Evolutionary conservation across 2,329 filamentous ascomycete genomes (phyloP).

Genomic region (Xylariales sp.): DNA sequence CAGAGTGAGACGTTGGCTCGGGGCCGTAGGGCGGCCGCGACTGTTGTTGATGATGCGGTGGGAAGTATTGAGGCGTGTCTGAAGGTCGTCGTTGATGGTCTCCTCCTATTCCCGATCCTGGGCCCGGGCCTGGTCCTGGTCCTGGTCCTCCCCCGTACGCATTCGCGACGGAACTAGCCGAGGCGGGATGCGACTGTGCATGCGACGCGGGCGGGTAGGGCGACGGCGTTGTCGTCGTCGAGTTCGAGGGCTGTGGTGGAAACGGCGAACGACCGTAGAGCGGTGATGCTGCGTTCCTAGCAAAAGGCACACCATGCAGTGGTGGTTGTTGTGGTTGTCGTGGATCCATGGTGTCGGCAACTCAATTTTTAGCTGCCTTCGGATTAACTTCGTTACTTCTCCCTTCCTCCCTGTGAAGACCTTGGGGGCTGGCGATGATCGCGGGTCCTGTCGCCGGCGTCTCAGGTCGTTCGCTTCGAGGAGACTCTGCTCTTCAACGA

Average conservation of each 20-base stretch:
- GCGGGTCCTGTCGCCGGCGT: too few species aligned
- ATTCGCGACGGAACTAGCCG: conserved; percentile 21
- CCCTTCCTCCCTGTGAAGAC: too few species aligned
- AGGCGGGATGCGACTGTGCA: conserved; percentile 22
- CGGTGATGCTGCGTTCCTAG: conserved; percentile 11
- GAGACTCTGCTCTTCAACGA: too few species aligned
- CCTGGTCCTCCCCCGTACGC: conserved; percentile 3
- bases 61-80: conserved; percentile 24
- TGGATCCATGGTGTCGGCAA: conserved; percentile 1
- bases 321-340: conserved; percentile 1
- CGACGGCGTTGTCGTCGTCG: conserved; percentile 8
- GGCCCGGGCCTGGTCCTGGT: conserved; percentile 13
- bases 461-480: too few species aligned
- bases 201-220: conserved; percentile 15
- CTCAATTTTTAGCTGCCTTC: too few species aligned
- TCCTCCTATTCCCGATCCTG: too few species aligned
- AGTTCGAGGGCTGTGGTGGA: conserved; percentile 5
- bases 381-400: too few species aligned
- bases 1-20: conserved; percentile 25
- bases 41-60: conserved; percentile 22
- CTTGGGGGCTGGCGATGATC: too few species aligned
- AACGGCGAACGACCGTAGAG: conserved; percentile 15
- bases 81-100: conserved; percentile 27
- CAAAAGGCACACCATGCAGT: conserved; percentile 9
- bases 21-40: conserved; percentile 22